Percentiles rank a stretch among this genome's conserved stretches.
These are phyloP conservation scores for Apiospora malaysiana DNA, from an alignment of 2,329 filamentous ascomycete genomes.

Conservation along the genomic window DNA sequence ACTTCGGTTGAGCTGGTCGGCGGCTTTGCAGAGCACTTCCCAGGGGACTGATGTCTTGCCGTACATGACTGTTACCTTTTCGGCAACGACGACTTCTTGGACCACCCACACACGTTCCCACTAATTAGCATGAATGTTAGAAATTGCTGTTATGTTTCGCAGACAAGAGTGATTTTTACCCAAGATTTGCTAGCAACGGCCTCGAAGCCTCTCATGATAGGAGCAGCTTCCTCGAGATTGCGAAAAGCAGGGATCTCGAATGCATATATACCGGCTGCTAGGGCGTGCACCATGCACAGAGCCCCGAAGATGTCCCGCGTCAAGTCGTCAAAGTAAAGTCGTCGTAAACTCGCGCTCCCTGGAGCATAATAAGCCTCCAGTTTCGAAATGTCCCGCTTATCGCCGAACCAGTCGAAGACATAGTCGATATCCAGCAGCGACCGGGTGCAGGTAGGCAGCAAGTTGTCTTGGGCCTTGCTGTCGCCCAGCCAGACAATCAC, in stretches of 20 bases:
- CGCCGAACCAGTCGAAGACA: neutral
- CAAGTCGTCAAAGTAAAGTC: neutral
- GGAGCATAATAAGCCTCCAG: neutral
- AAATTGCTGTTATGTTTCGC: neutral
- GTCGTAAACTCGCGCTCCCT: neutral
- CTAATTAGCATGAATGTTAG: constrained; percentile 19
- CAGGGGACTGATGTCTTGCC: constrained; percentile 29
- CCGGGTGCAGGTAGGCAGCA: neutral
- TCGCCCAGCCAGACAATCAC: constrained; percentile 32
- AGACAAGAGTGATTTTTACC: constrained; percentile 17
- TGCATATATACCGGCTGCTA: constrained; percentile 27
- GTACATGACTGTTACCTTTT: constrained; percentile 26
- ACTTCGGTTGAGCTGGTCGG: constrained; percentile 28
- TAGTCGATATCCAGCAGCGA: neutral
- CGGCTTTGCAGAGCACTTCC: constrained; percentile 28
- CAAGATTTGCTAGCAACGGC: constrained; percentile 28
- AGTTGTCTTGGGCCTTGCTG: neutral
- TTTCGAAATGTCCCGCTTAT: neutral
- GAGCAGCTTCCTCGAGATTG: constrained; percentile 24
- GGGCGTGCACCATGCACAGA: constrained; percentile 18
- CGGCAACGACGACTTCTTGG: constrained; percentile 30
- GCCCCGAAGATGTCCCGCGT: neutral
- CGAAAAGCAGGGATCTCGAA: constrained; percentile 29
- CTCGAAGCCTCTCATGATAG: constrained; percentile 27
- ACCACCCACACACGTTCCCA: constrained; percentile 32